Percentiles rank a stretch among this genome's conserved stretches.
Evolutionary conservation across 1,284 basidiomycete species (phyloP).

Genomic region (Fomitiporia mediterranea): DNA sequence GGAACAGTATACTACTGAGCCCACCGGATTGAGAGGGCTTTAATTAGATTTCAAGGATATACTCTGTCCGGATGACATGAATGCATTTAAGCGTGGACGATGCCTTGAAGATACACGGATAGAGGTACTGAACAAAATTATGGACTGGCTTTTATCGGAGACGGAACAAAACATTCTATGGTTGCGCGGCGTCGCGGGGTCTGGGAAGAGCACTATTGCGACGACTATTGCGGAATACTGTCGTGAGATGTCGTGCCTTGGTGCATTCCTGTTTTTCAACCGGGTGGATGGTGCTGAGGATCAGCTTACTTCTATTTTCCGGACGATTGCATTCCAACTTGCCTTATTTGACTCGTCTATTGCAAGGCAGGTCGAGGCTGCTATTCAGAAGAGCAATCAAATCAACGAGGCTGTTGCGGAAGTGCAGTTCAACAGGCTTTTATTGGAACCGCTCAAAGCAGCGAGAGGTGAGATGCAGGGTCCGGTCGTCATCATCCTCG

Average conservation of each 20-base stretch:
- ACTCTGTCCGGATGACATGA: not conserved
- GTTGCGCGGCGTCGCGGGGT: not conserved
- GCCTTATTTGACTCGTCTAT: not conserved
- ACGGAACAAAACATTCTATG: not conserved
- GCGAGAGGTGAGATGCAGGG: not conserved
- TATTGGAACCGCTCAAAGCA: not conserved
- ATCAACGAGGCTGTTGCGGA: too few relatives aligned
- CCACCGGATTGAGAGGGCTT: conserved; percentile 22
- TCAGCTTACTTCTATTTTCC: not conserved
- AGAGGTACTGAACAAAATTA: not conserved
- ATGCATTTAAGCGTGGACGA: not conserved
- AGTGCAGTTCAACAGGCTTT: not conserved
- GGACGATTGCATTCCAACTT: not conserved
- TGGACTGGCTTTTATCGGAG: not conserved
- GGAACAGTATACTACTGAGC: not conserved
- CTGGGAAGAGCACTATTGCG: conserved; percentile 2
- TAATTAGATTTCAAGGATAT: not conserved
- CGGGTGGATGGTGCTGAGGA: not conserved
- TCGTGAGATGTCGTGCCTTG: not conserved
- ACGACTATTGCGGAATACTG: not conserved
- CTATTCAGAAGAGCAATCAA: not conserved
- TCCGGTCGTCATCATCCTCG: not conserved
- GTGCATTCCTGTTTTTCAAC: not conserved
- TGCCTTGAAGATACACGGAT: not conserved
- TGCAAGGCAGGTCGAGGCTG: not conserved